Base-by-base conservation (phyloP, 805 yeast genomes). In the Kregervanrija fluxuum region DNA sequence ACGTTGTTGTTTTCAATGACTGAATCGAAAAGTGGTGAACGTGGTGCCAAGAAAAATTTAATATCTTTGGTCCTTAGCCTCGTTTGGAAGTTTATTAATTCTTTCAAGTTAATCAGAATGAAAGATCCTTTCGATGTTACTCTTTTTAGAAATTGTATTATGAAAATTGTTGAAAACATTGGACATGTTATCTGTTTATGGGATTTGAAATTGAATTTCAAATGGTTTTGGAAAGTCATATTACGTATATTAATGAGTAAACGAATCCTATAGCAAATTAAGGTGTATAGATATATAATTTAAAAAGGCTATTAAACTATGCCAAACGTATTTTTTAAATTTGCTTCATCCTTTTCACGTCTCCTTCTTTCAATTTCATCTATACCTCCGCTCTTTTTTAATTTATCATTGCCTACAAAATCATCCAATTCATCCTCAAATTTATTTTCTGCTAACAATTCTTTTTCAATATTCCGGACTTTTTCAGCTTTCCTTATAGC, bases 401-500 rank as follows among this genome's bases (percentile, higher is more conserved):
- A 69, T 57, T 74, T 84, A 30, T 77, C 73, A 37, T 81, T 91
- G 6, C 73, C 90, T 8, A 91, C 96, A 69, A 88, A 91, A 15
- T 77, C 83, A 2, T 82, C 93, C 6, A 91, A 67, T 59, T 91
- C 98, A 47, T 85, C 89, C 59, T 84, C 86, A 56, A 91, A 91
- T 43, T 81, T 82, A 50, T 79, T 82, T 17, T 67, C 59, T 38
- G 68, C 65, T 48, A 77, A 65, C 50, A 80, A 65, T 47, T 74
- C 81, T 46, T 75, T 74, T 57, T 87, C 95, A 51, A 74, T 79
- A 54, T 79, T 79, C 56, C 97, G 73, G 22, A 88, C 57, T 56
- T 80, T 80, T 55, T 91, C 97, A 0, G 97, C 96, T 47, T 78
- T 81, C 54, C 79, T 84, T 33, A 93, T 85, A 0, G 99, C 99